phyloP scores from a whole-genome alignment of 108 stramenopile species.

The Mediolabrus comicus region DNA sequence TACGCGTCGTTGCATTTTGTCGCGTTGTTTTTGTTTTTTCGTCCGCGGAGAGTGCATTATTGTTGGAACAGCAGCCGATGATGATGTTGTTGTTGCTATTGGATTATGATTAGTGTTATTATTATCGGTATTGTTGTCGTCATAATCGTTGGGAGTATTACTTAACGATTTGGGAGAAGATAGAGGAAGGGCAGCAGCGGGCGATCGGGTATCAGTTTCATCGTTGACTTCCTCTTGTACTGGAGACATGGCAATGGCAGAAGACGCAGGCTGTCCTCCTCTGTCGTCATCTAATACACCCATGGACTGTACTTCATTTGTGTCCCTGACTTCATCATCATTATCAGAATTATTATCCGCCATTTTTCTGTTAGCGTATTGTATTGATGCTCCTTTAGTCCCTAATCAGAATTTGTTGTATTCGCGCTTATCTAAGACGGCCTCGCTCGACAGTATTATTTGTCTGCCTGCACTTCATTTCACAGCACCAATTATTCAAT shows the following conservation, averaged over 20 bases:
- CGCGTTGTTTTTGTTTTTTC: constrained; percentile 14
- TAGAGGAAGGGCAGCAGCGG: background rate
- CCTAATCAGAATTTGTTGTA: too few relatives aligned
- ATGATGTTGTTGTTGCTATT: background rate
- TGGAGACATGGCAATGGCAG: background rate
- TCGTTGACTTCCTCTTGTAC: background rate
- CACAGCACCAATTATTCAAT: too few relatives aligned
- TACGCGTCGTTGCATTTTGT: constrained; percentile 38
- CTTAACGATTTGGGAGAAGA: background rate
- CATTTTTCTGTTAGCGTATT: too few relatives aligned
- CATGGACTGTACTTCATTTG: too few relatives aligned
- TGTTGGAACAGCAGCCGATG: background rate
- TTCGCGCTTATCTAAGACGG: too few relatives aligned
- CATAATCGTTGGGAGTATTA: background rate
- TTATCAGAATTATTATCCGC: too few relatives aligned
- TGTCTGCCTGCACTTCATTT: too few relatives aligned
- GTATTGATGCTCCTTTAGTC: too few relatives aligned
- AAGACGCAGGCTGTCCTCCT: too few relatives aligned
- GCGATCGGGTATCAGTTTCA: background rate
- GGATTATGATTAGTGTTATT: background rate
- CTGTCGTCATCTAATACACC: too few relatives aligned
- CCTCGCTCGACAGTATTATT: too few relatives aligned
- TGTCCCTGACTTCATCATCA: background rate
- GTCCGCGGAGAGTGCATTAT: background rate
- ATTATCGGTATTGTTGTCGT: background rate